Percentiles rank a stretch among this genome's conserved stretches.
Conservation (phyloP, 2,329 filamentous ascomycete genomes). For the Xylaria sp. region DNA sequence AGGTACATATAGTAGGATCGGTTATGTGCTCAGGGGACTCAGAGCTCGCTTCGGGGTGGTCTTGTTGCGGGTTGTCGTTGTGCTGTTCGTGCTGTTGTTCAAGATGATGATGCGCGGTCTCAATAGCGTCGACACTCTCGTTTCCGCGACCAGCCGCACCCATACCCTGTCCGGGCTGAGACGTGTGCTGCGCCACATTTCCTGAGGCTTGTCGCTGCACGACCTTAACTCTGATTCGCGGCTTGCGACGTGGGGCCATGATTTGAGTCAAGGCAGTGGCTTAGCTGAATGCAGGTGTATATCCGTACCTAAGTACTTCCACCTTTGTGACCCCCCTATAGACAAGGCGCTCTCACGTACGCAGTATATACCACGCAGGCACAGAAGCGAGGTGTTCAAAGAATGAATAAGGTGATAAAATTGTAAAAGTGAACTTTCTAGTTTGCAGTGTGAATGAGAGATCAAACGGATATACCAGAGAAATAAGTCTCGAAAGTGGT, state of each 20-base stretch:
- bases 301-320: neutral
- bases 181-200: slow-evolving; percentile 2
- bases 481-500: neutral
- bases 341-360: too few relatives aligned
- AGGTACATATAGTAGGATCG: slow-evolving; percentile 1
- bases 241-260: slow-evolving; percentile 8
- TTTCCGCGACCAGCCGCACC: neutral
- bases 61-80: neutral
- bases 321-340: too few relatives aligned
- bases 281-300: neutral
- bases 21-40: neutral
- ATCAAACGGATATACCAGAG: too few relatives aligned
- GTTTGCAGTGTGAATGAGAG: too few relatives aligned
- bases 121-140: slow-evolving; percentile 11
- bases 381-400: too few relatives aligned
- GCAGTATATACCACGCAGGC: too few relatives aligned
- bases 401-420: too few relatives aligned
- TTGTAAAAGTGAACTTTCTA: too few relatives aligned
- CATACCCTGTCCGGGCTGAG: slow-evolving; percentile 2
- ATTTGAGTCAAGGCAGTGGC: neutral
- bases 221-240: slow-evolving; percentile 3
- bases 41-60: neutral
- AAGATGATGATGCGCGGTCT: slow-evolving; percentile 18
- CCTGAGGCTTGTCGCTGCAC: neutral
- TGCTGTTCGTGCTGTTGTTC: neutral